phyloP scores from a whole-genome alignment of 139 green algal genomes.

The Picochlorum sp. region DNA sequence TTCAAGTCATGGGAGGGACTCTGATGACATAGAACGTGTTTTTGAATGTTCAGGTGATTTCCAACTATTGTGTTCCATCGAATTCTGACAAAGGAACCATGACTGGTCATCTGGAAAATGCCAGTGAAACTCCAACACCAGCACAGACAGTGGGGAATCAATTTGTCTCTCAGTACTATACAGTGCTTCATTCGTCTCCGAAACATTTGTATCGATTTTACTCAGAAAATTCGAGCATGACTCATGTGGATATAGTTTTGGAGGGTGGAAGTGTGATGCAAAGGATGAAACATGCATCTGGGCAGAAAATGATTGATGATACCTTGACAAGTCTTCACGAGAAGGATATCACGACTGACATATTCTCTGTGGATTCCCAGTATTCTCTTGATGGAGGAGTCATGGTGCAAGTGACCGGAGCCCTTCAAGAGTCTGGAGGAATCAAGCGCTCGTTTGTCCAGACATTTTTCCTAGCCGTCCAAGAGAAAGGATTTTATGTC shows the following conservation, averaged over 20 bases:
- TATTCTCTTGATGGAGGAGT: conserved; percentile 46
- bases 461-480: conserved; percentile 82
- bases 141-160: conserved; percentile 58
- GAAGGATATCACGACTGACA: conserved; percentile 43
- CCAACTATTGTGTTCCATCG: not conserved
- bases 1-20: not conserved
- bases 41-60: not conserved
- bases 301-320: conserved; percentile 63
- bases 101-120: not conserved
- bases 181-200: conserved; percentile 58
- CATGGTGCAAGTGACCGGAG: conserved; percentile 59
- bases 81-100: not conserved
- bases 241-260: conserved; percentile 28
- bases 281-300: conserved; percentile 15
- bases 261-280: conserved; percentile 15
- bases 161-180: conserved; percentile 83
- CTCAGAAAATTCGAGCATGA: conserved; percentile 63
- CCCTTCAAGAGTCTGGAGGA: conserved; percentile 28
- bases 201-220: conserved; percentile 77
- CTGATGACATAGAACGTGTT: too few species aligned
- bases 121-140: not conserved
- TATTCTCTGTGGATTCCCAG: conserved; percentile 72
- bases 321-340: conserved; percentile 55
- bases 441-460: conserved; percentile 65
- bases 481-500: conserved; percentile 85